These are phyloP conservation scores for Mycena venus DNA, from an alignment of 768 basidiomycete species.

Conservation along the genomic window DNA sequence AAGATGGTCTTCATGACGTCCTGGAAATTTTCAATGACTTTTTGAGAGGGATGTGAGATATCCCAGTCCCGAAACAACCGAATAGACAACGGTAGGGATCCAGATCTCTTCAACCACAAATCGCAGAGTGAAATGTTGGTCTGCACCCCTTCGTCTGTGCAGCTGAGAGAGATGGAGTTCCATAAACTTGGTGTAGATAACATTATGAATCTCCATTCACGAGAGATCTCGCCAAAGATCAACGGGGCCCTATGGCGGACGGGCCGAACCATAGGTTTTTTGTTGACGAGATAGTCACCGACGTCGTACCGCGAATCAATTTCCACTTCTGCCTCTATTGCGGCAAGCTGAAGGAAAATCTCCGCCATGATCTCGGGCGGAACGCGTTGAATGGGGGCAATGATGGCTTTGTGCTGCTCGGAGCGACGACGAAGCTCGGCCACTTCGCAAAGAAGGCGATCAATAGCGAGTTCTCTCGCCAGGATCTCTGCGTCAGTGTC, in stretches of 20 bases:
- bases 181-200: background rate
- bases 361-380: background rate
- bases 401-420: background rate
- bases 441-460: background rate
- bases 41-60: too few species aligned
- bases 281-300: background rate
- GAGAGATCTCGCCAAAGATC: background rate
- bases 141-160: background rate
- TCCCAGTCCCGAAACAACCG: background rate
- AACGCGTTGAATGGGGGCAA: conserved; percentile 4
- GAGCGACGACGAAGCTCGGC: background rate
- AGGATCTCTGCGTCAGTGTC: background rate
- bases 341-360: background rate
- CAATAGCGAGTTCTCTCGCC: background rate
- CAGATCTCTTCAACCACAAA: background rate
- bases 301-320: background rate
- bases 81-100: background rate
- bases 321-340: background rate
- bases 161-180: background rate
- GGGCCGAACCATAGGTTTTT: background rate
- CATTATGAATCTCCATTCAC: background rate
- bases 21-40: background rate
- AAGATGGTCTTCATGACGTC: background rate
- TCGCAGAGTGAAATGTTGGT: background rate
- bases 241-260: background rate